Conservation (phyloP, 2,329 filamentous ascomycete genomes). For the Harringtonia lauricola region DNA sequence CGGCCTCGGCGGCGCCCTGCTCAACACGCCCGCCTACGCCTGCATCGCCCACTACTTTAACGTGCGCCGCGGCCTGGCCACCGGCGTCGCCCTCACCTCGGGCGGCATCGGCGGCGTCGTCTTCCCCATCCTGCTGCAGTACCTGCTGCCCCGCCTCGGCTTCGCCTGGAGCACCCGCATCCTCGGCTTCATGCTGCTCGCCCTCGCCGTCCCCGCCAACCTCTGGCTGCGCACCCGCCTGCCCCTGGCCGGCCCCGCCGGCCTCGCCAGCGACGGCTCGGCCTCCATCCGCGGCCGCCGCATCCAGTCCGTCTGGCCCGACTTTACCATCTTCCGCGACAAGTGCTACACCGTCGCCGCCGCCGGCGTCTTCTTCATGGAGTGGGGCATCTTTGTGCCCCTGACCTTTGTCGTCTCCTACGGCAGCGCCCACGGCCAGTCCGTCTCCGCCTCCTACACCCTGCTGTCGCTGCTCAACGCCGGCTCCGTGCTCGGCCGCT, state of each 20-base stretch:
- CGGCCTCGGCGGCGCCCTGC: conserved; percentile 60
- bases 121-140: conserved; percentile 40
- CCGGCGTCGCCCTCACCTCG: conserved; percentile 69
- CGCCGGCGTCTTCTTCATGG: conserved; percentile 55
- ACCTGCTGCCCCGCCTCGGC: conserved; percentile 32
- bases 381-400: conserved; percentile 62
- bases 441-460: conserved; percentile 53
- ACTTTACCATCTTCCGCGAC: conserved; percentile 51
- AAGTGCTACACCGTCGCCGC: conserved; percentile 49
- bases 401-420: conserved; percentile 69
- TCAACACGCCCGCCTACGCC: conserved; percentile 68
- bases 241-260: conserved; percentile 24
- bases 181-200: conserved; percentile 37
- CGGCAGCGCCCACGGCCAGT: conserved; percentile 49
- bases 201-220: conserved; percentile 33
- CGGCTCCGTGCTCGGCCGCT: conserved; percentile 65
- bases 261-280: conserved; percentile 23
- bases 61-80: conserved; percentile 59
- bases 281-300: neutral
- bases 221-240: conserved; percentile 42
- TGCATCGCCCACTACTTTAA: conserved; percentile 73
- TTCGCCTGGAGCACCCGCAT: conserved; percentile 39
- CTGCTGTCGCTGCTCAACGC: conserved; percentile 74
- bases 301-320: conserved; percentile 34
- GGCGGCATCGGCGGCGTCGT: conserved; percentile 59